Percentiles rank a stretch among this genome's conserved stretches.
phyloP scores from a whole-genome alignment of 2,329 filamentous ascomycete genomes.

The Pseudopyrenochaeta lycopersici region DNA sequence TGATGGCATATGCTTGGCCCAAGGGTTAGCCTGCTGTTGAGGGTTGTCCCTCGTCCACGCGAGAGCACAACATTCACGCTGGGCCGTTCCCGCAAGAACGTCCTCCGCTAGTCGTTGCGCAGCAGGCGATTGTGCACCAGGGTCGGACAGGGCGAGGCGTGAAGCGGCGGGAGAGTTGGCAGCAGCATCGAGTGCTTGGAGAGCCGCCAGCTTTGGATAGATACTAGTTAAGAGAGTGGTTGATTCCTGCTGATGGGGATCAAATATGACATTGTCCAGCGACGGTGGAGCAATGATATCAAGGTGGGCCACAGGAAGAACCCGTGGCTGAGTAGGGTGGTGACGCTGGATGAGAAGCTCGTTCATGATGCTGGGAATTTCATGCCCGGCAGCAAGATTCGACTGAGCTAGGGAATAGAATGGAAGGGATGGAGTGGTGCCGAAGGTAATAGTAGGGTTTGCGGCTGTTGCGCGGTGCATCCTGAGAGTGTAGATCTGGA shows the following conservation, averaged over 20 bases:
- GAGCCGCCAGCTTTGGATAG: constrained; percentile 58
- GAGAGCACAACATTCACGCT: constrained; percentile 74
- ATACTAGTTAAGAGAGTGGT: constrained; percentile 51
- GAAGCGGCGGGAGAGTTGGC: constrained; percentile 56
- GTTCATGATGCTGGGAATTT: constrained; percentile 59
- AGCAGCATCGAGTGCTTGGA: constrained; percentile 56
- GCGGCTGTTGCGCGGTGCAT: constrained; percentile 57
- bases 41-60: constrained; percentile 65
- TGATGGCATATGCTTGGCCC: constrained; percentile 47
- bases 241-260: constrained; percentile 41
- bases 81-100: constrained; percentile 68
- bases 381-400: constrained; percentile 55
- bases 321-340: constrained; percentile 49
- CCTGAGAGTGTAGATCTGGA: constrained; percentile 49
- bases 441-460: constrained; percentile 64
- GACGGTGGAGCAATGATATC: constrained; percentile 50
- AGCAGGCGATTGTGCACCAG: constrained; percentile 69
- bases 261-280: constrained; percentile 32
- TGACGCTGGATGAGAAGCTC: constrained; percentile 50
- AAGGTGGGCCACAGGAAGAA: constrained; percentile 52
- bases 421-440: constrained; percentile 73
- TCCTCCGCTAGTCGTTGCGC: constrained; percentile 68
- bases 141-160: constrained; percentile 72
- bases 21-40: constrained; percentile 47
- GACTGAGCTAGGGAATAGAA: constrained; percentile 75